Conservation (phyloP, 2,329 filamentous ascomycete species). For the Achaetomium macrosporum region DNA sequence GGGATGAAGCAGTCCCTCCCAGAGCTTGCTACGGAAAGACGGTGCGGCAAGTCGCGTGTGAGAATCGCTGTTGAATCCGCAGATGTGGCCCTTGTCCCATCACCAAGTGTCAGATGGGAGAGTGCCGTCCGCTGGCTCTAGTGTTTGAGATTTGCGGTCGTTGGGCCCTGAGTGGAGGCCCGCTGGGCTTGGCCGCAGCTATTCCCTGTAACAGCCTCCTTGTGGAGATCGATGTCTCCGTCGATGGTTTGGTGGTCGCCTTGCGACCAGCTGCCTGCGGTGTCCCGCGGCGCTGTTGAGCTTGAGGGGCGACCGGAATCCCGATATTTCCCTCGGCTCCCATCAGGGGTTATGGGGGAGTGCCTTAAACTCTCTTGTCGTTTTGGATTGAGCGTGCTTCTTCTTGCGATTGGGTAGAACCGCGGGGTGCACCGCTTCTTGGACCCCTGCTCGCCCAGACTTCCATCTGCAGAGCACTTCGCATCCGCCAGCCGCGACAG, state of each 20-base stretch:
- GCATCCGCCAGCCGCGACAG: constrained; percentile 17
- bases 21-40: constrained; percentile 11
- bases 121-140: constrained; percentile 21
- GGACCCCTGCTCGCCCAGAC: constrained; percentile 18
- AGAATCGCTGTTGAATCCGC: constrained; percentile 32
- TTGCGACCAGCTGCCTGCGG: constrained; percentile 7
- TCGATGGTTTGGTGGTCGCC: background rate
- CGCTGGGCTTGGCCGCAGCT: constrained; percentile 20
- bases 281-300: constrained; percentile 8
- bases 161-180: constrained; percentile 24
- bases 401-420: constrained; percentile 19
- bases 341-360: constrained; percentile 8
- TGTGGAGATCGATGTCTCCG: constrained; percentile 3
- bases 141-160: constrained; percentile 26
- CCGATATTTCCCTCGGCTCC: constrained; percentile 11
- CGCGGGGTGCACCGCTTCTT: constrained; percentile 20
- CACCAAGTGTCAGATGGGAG: constrained; percentile 6
- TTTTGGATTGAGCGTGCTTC: constrained; percentile 23
- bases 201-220: background rate
- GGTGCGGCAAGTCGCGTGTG: constrained; percentile 37
- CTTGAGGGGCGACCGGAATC: background rate
- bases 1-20: constrained; percentile 23
- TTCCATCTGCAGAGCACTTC: constrained; percentile 14
- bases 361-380: constrained; percentile 15
- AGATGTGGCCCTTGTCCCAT: constrained; percentile 2